Evolutionary conservation across 1,139 yeast species (phyloP), one percentile per base, ranked within the genome.

Genomic region (Yamadazyma siamensis): DNA sequence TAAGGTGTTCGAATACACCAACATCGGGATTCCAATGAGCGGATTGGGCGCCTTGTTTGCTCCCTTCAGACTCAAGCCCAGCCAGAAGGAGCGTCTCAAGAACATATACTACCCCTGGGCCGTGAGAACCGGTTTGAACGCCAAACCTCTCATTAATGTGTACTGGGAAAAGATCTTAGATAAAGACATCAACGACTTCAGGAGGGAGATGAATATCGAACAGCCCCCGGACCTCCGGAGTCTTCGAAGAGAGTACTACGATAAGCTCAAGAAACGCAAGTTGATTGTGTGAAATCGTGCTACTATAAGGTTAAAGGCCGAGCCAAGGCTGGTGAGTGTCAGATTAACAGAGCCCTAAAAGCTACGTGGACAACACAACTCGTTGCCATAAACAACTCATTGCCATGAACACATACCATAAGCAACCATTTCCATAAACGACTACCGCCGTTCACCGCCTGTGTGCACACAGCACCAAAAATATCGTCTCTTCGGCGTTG

Each of bases 11-110:
- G 99, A 91, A 57, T 94, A 80, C 51, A 83, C 91, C 55, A 91
- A 91, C 54, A 75, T 91, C 38, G 95, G 96, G 2, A 76, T 94
- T 28, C 97, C 97, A 13, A 89, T 94, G 94, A 89, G 96, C 7
- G 95, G 95, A 0, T 59, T 94, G 32, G 96, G 96, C 0, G 94
- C 96, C 0, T 46, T 86, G 15, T 75, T 87, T 45, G 96, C 96
- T 3, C 96, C 96, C 1, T 70, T 85, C 49, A 57, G 77, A 25
- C 66, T 91, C 34, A 75, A 72, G 34, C 59, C 71, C 10, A 63
- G 67, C 42, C 80, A 75, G 44, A 68, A 67, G 45, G 71, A 71
- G 44, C 55, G 79, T 19, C 57, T 78, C 39, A 63, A 74, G 42
- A 70, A 71, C 25, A 72, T 82, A 5, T 89, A 87, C 53, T 73